A percentile compares a stretch with the other conserved stretches of the same genome.
These are phyloP conservation scores for Zymoseptoria tritici DNA, from an alignment of 2,329 filamentous ascomycete genomes.

Conservation along the genomic window DNA sequence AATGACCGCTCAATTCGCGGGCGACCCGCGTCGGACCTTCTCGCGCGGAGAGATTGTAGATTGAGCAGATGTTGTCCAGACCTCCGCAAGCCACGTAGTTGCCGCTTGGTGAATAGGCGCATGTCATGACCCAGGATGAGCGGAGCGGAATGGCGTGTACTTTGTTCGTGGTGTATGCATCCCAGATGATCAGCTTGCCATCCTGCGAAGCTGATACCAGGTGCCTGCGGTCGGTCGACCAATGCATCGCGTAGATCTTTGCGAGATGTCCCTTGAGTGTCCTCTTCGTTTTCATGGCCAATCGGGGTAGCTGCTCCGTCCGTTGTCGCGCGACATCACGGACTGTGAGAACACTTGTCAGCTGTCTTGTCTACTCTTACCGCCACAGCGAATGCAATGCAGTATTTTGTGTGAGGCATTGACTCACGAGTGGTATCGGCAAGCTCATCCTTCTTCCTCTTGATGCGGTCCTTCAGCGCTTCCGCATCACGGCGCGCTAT, in stretches of 20 bases:
- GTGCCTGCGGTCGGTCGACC: constrained; percentile 96
- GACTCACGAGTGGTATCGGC: constrained; percentile 92
- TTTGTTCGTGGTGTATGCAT: constrained; percentile 99
- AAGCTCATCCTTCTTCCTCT: constrained; percentile 99
- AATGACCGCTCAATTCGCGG: constrained; percentile 91
- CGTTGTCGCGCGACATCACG: constrained; percentile 87
- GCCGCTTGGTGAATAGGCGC: constrained; percentile 94
- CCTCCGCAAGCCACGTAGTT: constrained; percentile 98
- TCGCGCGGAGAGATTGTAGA: constrained; percentile 95
- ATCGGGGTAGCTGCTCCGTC: constrained; percentile 84
- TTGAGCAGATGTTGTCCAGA: constrained; percentile 98
- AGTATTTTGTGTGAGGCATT: constrained; percentile 6
- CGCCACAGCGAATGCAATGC: background rate
- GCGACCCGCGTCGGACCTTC: constrained; percentile 97
- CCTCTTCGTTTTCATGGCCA: constrained; percentile 95
- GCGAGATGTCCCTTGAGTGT: constrained; percentile 96
- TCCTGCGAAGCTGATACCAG: constrained; percentile 97
- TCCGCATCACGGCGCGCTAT: constrained; percentile 96
- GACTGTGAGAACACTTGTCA: constrained; percentile 48
- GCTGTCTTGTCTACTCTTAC: background rate
- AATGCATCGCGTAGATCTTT: constrained; percentile 99
- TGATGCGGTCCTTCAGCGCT: constrained; percentile 85
- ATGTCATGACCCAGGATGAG: constrained; percentile 99
- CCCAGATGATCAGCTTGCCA: constrained; percentile 99
- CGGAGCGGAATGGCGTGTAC: constrained; percentile 95